Base-by-base conservation (phyloP, 257 asterid species). In the Anisodus tanguticus region DNA sequence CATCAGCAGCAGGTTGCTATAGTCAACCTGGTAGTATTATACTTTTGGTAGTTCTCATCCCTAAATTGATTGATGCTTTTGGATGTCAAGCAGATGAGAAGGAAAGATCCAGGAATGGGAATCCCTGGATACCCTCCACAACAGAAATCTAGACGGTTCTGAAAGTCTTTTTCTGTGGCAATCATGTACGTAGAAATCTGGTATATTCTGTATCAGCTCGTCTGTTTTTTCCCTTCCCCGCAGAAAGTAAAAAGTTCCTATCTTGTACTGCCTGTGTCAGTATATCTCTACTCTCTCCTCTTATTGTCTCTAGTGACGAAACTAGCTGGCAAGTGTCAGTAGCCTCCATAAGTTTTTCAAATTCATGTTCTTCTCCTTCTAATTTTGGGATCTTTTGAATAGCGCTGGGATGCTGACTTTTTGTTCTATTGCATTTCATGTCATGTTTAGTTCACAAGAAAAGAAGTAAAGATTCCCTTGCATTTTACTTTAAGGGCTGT, bases 111-210 rank as follows among this genome's bases (percentile, higher is more conserved):
- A 58, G 92, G 91, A 79, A 89, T 91, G 90, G 97, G 98, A 82
- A 88, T 93, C 94, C 49, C 94, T 82, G 98, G 99, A 86, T 93
- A 94, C 88, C 98, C 98, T 87, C 98, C 98, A n/a, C 98, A 92
- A 84, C 98, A 92, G 92, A 94, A 93, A 87, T 91, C 97, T 60
- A 92, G 98, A 88, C 99, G 98, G 86, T 91, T 88, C 85, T 94
- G 88, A 96, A 76, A 51, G 63, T 51, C 12, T 12, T 26, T 51
- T 53, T 22, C 62, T 51, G 22, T 13, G 63, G 11, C 81, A 49
- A 26, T 51, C 26, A 49, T 49, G 22, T 45, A 13, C 47, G 7
- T 51, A 51, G 63, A 51, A 76, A 45, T 76, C 63, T 22, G 81
- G 81, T 76, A 76, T 11, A 51, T 76, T 51, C 62, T 53, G 47